Conservation (phyloP, 2,329 filamentous ascomycete genomes). For the Cladophialophora exuberans region DNA sequence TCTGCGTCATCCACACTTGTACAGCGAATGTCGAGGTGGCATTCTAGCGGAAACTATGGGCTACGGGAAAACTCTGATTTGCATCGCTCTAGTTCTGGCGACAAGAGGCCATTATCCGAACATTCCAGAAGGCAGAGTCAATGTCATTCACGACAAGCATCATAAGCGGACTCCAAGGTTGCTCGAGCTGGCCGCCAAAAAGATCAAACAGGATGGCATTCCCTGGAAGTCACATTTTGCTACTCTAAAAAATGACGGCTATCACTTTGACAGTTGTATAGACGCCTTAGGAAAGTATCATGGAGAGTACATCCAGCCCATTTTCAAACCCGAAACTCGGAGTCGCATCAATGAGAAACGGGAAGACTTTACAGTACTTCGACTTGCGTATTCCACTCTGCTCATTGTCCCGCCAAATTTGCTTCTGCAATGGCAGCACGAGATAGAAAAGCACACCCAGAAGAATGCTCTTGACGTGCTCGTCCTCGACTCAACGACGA, state of each 20-base stretch:
- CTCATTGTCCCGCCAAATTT: conserved; percentile 83
- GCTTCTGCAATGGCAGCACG: conserved; percentile 78
- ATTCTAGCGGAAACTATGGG: conserved; percentile 56
- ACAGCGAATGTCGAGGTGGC: conserved; percentile 73
- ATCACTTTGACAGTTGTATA: conserved; percentile 59
- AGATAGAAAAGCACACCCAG: conserved; percentile 77
- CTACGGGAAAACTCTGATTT: conserved; percentile 85
- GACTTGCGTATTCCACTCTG: conserved; percentile 70
- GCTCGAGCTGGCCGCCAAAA: conserved; percentile 74
- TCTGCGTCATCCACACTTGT: conserved; percentile 68
- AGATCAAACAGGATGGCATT: conserved; percentile 66
- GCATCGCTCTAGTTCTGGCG: conserved; percentile 73
- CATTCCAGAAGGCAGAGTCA: conserved; percentile 65
- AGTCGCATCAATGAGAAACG: conserved; percentile 40
- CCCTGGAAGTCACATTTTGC: conserved; percentile 73
- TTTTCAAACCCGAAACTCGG: conserved; percentile 43
- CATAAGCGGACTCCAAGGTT: conserved; percentile 63
- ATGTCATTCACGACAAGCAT: conserved; percentile 43
- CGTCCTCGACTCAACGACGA: conserved; percentile 58
- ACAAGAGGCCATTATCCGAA: conserved; percentile 70
- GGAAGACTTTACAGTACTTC: conserved; percentile 48
- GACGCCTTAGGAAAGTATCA: conserved; percentile 61
- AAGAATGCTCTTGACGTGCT: conserved; percentile 64
- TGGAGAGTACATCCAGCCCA: conserved; percentile 62
- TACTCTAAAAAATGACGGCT: conserved; percentile 49